phyloP scores from a whole-genome alignment of 345 rosid species.

The Linum trigynum region DNA sequence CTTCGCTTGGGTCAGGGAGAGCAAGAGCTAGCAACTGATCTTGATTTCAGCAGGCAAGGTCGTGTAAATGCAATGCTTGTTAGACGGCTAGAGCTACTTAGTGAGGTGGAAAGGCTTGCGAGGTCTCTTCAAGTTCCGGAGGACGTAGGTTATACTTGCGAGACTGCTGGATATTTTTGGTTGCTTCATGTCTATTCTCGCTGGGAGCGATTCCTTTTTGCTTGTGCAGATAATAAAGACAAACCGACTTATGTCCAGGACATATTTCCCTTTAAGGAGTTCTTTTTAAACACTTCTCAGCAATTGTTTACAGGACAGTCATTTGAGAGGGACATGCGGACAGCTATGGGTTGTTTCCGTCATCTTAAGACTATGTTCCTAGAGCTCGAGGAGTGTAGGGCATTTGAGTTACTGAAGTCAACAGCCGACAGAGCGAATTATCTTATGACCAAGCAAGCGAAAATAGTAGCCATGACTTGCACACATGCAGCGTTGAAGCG shows the following conservation, averaged over 20 bases:
- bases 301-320: slow-evolving; percentile 76
- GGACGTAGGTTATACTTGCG: slow-evolving; percentile 98
- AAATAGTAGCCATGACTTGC: slow-evolving; percentile 99
- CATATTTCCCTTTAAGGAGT: slow-evolving; percentile 84
- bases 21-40: slow-evolving; percentile 97
- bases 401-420: slow-evolving; percentile 97
- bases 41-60: slow-evolving; percentile 96
- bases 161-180: slow-evolving; percentile 99
- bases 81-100: slow-evolving; percentile 77
- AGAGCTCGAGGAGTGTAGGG: slow-evolving; percentile 98
- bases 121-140: slow-evolving; percentile 90
- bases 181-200: slow-evolving; percentile 92
- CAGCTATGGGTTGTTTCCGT: slow-evolving; percentile 84
- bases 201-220: slow-evolving; percentile 92
- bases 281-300: slow-evolving; percentile 71
- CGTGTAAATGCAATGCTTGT: slow-evolving; percentile 99
- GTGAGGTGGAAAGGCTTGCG: slow-evolving; percentile 95
- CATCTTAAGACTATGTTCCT: slow-evolving; percentile 90
- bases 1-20: slow-evolving; percentile 99
- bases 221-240: slow-evolving; percentile 71
- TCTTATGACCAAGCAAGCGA: slow-evolving; percentile 96
- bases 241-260: slow-evolving; percentile 67
- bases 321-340: slow-evolving; percentile 89
- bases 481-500: slow-evolving; percentile 98
- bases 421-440: slow-evolving; percentile 99